A percentile compares a stretch with the other conserved stretches of the same genome.
phyloP scores from a whole-genome alignment of 768 basidiomycete species.

The Podaxis sp. region DNA sequence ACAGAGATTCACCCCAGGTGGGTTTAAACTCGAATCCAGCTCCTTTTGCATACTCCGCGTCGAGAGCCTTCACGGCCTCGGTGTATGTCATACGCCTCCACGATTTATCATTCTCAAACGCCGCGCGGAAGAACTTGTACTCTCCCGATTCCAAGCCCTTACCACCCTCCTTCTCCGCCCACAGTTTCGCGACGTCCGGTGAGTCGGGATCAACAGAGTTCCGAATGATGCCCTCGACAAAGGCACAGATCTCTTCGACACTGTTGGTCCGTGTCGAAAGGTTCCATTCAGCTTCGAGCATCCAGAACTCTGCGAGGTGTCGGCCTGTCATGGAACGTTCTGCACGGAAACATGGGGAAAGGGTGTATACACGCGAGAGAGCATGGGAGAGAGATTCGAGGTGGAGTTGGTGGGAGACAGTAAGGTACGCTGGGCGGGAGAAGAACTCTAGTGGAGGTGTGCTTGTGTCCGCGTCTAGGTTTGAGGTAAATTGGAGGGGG shows the following conservation, averaged over 20 bases:
- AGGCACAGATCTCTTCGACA: slow-evolving; percentile 44
- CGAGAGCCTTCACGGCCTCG: slow-evolving; percentile 65
- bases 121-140: slow-evolving; percentile 33
- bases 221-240: slow-evolving; percentile 38
- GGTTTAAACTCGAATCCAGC: slow-evolving; percentile 56
- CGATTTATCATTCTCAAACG: slow-evolving; percentile 31
- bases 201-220: slow-evolving; percentile 23
- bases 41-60: slow-evolving; percentile 30
- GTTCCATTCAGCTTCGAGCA: slow-evolving; percentile 96
- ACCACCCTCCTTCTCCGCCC: slow-evolving; percentile 36
- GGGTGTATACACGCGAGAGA: slow-evolving; percentile 83
- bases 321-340: slow-evolving; percentile 85
- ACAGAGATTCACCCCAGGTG: slow-evolving; percentile 68
- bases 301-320: slow-evolving; percentile 99
- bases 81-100: slow-evolving; percentile 83
- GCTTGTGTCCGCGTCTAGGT: slow-evolving; percentile 26
- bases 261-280: slow-evolving; percentile 27
- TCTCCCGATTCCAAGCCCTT: slow-evolving; percentile 14
- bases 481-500: slow-evolving; percentile 27
- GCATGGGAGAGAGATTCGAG: slow-evolving; percentile 84
- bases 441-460: slow-evolving; percentile 59
- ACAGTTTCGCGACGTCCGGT: slow-evolving; percentile 32
- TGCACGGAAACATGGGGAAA: slow-evolving; percentile 93
- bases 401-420: slow-evolving; percentile 95
- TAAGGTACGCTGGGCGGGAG: slow-evolving; percentile 74